Conservation (phyloP, 805 yeast species). For the Saccharomycopsis olivae region DNA sequence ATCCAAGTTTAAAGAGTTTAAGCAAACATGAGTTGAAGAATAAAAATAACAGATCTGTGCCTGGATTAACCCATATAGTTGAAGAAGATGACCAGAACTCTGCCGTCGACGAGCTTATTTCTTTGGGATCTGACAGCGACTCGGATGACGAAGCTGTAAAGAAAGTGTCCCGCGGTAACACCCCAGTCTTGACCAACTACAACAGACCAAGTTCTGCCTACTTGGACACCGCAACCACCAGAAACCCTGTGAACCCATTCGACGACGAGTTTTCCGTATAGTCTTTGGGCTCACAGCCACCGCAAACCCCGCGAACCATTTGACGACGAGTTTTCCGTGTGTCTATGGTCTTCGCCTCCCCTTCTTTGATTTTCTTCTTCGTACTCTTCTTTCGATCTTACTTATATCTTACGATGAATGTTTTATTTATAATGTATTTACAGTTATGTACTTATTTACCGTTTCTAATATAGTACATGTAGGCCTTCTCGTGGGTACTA, state of each 20-base stretch:
- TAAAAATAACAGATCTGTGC: conserved; percentile 10
- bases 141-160: conserved; percentile 6
- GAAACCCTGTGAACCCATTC: conserved; percentile 16
- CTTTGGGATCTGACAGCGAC: conserved; percentile 16
- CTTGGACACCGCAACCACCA: not conserved
- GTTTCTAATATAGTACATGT: too few species aligned
- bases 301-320: too few species aligned
- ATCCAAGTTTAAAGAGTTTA: conserved; percentile 10
- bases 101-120: conserved; percentile 16
- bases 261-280: too few species aligned
- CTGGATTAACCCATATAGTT: conserved; percentile 16
- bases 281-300: too few species aligned
- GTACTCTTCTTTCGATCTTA: too few species aligned
- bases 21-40: conserved; percentile 2
- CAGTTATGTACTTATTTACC: too few species aligned
- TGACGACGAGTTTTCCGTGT: too few species aligned
- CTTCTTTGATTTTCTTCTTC: too few species aligned
- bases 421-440: too few species aligned
- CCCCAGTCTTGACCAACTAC: not conserved
- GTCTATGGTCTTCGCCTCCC: too few species aligned
- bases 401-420: too few species aligned
- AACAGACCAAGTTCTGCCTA: conserved; percentile 16
- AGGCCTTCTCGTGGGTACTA: too few species aligned
- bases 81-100: conserved; percentile 9
- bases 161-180: not conserved